Conservation (phyloP, 345 rosid species). For the Eucalyptus brandiana region DNA sequence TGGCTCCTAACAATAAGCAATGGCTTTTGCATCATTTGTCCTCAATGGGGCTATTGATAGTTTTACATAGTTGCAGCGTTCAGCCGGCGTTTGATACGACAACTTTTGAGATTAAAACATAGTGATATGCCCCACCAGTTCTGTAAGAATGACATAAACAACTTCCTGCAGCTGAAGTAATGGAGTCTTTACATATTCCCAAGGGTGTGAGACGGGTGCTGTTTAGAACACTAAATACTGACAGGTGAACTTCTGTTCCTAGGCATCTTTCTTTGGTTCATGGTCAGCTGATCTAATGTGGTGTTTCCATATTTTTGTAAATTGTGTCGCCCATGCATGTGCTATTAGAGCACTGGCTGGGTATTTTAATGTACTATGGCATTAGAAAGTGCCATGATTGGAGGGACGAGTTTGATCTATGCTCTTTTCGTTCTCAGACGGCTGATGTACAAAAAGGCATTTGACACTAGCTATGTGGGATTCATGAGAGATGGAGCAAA, state of each 20-base stretch:
- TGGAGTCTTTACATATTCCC: slow-evolving; percentile 75
- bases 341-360: neutral
- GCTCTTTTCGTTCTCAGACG: slow-evolving; percentile 26
- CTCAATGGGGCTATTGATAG: neutral
- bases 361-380: neutral
- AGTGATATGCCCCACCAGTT: neutral
- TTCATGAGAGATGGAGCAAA: slow-evolving; percentile 78
- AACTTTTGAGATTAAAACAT: neutral
- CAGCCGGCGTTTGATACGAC: neutral
- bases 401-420: neutral
- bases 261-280: neutral
- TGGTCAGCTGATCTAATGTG: neutral
- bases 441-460: slow-evolving; percentile 65
- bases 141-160: neutral
- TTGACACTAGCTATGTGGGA: slow-evolving; percentile 79
- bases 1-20: neutral
- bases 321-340: neutral
- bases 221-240: slow-evolving; percentile 81
- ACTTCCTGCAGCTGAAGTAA: slow-evolving; percentile 50
- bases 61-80: neutral
- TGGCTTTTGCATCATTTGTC: neutral
- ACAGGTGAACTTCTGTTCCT: slow-evolving; percentile 25
- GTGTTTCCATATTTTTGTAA: neutral
- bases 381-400: neutral
- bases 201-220: slow-evolving; percentile 74